phyloP scores from a whole-genome alignment of 306 rosid species.

The Medicago truncatula region DNA sequence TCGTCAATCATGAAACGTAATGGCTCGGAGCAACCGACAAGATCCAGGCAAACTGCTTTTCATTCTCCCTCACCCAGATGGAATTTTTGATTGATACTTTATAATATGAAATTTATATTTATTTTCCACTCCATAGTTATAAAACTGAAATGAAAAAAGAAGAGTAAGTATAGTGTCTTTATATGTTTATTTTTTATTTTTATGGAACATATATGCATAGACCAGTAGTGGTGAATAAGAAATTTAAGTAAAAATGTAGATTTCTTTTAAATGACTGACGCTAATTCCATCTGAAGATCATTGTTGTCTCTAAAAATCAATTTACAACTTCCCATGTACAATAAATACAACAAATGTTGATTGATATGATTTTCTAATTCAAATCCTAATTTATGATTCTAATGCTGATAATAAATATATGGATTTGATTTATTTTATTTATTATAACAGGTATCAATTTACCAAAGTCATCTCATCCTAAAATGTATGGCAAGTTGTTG shows the following conservation, averaged over 20 bases:
- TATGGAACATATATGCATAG: slow-evolving; percentile 54
- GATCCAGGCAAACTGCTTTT: slow-evolving; percentile 73
- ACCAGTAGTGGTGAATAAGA: slow-evolving; percentile 62
- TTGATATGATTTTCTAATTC: neutral
- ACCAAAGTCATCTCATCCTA: neutral
- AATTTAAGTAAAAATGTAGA: slow-evolving; percentile 51
- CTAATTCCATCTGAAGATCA: slow-evolving; percentile 25
- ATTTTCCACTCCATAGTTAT: slow-evolving; percentile 28
- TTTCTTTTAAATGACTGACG: slow-evolving; percentile 26
- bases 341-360: too few species aligned
- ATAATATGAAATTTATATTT: slow-evolving; percentile 11
- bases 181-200: slow-evolving; percentile 39
- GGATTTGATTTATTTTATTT: neutral
- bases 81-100: slow-evolving; percentile 63
- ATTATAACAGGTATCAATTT: slow-evolving; percentile 6
- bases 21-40: slow-evolving; percentile 63
- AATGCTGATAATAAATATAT: neutral
- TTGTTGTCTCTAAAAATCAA: neutral
- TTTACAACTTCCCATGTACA: neutral
- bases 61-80: slow-evolving; percentile 98
- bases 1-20: slow-evolving; percentile 91
- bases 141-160: slow-evolving; percentile 30
- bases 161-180: slow-evolving; percentile 59
- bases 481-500: neutral
- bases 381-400: neutral